Conservation (phyloP, 164 flowering plant genomes). For the Nymphaea colorata region DNA sequence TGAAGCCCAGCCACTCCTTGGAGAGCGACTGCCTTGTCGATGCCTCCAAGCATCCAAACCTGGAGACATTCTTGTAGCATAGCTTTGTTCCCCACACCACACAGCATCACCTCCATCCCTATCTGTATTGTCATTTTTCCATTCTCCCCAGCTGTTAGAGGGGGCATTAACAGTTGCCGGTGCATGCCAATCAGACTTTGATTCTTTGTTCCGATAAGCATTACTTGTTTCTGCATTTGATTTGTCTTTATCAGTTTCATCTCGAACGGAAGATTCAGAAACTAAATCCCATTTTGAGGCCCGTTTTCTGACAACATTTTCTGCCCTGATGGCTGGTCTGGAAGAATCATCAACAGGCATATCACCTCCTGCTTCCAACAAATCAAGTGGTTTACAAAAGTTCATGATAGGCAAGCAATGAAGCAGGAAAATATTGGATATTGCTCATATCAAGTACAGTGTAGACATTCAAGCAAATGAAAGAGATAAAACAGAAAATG, state of each 20-base stretch:
- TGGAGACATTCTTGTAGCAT: conserved; percentile 35
- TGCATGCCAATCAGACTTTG: conserved; percentile 8
- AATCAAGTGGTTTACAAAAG: background rate
- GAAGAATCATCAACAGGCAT: conserved; percentile 2
- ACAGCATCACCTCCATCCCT: conserved; percentile 9
- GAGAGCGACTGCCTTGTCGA: conserved; percentile 29
- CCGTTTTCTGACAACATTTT: conserved; percentile 18
- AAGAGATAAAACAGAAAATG: background rate
- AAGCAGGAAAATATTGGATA: background rate
- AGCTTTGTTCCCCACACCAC: conserved; percentile 25
- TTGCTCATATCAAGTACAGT: background rate
- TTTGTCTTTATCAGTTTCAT: conserved; percentile 15
- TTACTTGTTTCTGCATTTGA: background rate
- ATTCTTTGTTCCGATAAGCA: background rate
- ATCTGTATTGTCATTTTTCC: conserved; percentile 15
- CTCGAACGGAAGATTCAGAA: conserved; percentile 20
- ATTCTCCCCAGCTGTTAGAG: conserved; percentile 21
- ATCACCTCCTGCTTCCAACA: background rate
- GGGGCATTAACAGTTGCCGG: conserved; percentile 8
- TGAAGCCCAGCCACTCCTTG: conserved; percentile 25
- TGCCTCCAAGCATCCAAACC: conserved; percentile 43
- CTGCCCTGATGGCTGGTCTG: conserved; percentile 16
- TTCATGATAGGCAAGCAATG: background rate
- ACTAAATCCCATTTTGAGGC: conserved; percentile 50
- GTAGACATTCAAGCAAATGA: background rate